Evolutionary conservation across 768 basidiomycete species (phyloP).

Genomic region (Boletus insuetus): DNA sequence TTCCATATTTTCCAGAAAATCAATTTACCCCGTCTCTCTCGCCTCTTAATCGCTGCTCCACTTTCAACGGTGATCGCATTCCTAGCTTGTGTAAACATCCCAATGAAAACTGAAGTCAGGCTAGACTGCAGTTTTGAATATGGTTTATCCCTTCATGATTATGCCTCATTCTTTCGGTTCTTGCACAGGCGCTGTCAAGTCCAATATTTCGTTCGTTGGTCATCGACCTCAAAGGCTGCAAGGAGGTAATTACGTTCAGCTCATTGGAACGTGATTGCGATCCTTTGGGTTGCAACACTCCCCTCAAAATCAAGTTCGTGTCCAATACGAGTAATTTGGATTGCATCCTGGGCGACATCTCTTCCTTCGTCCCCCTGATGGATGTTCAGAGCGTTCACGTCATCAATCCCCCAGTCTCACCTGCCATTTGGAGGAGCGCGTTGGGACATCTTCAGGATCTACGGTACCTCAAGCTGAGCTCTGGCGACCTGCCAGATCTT

Average conservation of each 20-base stretch:
- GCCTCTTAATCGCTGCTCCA: conserved; percentile 1
- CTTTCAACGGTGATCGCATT: conserved; percentile 1
- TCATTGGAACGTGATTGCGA: not conserved
- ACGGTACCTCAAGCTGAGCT: not conserved
- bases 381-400: not conserved
- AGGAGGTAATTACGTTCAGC: not conserved
- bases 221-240: not conserved
- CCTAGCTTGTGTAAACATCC: conserved; percentile 1
- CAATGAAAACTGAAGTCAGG: not conserved
- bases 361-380: too few relatives aligned
- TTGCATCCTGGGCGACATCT: not conserved
- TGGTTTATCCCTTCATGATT: not conserved
- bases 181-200: not conserved
- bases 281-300: too few relatives aligned
- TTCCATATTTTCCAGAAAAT: not conserved
- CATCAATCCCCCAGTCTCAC: not conserved
- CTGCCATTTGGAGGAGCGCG: too few relatives aligned
- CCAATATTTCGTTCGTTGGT: not conserved
- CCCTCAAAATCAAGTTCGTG: too few relatives aligned
- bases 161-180: not conserved
- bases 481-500: not conserved
- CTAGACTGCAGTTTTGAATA: not conserved
- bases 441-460: not conserved
- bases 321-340: too few relatives aligned
- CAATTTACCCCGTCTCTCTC: conserved; percentile 4